These are phyloP conservation scores for Colletotrichum phormii DNA, from an alignment of 2,329 filamentous ascomycete species.

Conservation along the genomic window DNA sequence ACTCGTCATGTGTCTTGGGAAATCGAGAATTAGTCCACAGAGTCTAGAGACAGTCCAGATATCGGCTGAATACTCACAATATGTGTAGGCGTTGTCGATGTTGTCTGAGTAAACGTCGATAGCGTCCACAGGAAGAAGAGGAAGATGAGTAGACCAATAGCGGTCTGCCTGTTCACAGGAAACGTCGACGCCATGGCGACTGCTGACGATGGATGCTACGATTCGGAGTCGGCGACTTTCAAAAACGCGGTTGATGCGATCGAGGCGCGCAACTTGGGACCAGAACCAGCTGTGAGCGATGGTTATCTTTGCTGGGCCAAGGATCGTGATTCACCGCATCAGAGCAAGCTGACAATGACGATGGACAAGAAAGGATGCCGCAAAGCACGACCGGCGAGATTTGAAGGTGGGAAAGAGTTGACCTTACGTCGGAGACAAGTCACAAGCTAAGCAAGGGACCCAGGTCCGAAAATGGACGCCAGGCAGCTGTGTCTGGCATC, in stretches of 20 bases:
- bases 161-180: constrained; percentile 27
- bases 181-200: constrained; percentile 10
- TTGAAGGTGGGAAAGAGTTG: not conserved
- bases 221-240: not conserved
- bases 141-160: constrained; percentile 6
- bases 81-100: not conserved
- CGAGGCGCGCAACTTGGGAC: not conserved
- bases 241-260: not conserved
- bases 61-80: not conserved
- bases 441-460: constrained; percentile 18
- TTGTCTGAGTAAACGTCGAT: constrained; percentile 18
- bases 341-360: not conserved
- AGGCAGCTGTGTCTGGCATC: constrained; percentile 12
- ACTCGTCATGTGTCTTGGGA: constrained; percentile 8
- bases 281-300: not conserved
- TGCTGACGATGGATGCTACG: not conserved
- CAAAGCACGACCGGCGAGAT: not conserved
- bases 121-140: constrained; percentile 32
- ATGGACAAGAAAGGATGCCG: too few relatives aligned
- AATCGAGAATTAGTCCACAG: not conserved
- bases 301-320: not conserved
- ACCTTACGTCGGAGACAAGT: constrained; percentile 2
- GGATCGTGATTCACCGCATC: not conserved
- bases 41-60: not conserved
- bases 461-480: not conserved